Percentiles rank a stretch among this genome's conserved stretches.
Conservation (phyloP, 371 early-diverging fungal species). For the Mortierella sp. region DNA sequence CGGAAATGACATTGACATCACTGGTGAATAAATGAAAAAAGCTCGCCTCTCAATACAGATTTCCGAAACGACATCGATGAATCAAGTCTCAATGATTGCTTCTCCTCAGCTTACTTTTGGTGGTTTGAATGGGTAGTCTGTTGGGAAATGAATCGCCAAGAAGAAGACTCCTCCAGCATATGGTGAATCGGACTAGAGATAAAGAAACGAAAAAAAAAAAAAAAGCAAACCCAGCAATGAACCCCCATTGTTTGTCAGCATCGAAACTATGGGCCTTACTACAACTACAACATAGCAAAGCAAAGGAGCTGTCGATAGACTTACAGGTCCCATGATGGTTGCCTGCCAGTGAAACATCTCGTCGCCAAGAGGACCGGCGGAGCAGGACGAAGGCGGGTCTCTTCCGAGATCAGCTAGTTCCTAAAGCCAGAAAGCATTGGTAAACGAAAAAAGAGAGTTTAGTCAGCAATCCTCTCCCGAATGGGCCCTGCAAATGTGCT, state of each 20-base stretch:
- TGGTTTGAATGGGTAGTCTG: conserved; percentile 99
- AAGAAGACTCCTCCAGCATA: conserved; percentile 95
- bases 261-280: not conserved
- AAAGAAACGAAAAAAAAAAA: not conserved
- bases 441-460: conserved; percentile 4
- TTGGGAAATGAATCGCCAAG: conserved; percentile 98
- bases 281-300: no score
- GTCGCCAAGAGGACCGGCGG: conserved; percentile 92
- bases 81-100: not conserved
- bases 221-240: not conserved
- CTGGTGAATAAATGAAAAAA: conserved; percentile 6
- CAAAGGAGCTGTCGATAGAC: conserved; percentile 21
- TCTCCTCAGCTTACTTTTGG: conserved; percentile 79
- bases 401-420: conserved; percentile 95
- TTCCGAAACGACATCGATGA: not conserved
- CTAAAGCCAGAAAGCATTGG: no score
- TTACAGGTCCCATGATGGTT: conserved; percentile 96
- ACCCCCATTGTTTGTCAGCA: not conserved
- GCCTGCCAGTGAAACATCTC: conserved; percentile 96
- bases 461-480: not conserved
- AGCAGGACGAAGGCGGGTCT: conserved; percentile 96
- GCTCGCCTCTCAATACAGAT: conserved; percentile 3
- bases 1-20: not conserved
- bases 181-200: conserved; percentile 60
- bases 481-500: not conserved